Evolutionary conservation across 2,329 filamentous ascomycete species (phyloP).

Genomic region (Monilinia aucupariae): DNA sequence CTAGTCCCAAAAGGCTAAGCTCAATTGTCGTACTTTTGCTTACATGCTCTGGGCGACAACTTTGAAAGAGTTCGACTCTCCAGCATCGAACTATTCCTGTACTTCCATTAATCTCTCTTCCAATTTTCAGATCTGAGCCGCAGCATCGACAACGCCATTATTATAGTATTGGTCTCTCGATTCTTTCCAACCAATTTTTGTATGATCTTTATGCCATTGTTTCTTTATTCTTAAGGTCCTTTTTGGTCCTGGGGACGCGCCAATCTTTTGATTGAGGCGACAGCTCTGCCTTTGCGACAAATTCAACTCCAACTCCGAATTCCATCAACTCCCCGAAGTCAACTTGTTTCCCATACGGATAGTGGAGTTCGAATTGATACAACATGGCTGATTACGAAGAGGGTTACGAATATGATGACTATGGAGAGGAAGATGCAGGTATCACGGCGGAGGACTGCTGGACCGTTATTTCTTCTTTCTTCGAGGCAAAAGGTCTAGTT

Average conservation of each 20-base stretch:
- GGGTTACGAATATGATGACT: slow-evolving; percentile 63
- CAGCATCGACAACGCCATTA: background rate
- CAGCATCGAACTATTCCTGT: slow-evolving; percentile 13
- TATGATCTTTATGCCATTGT: slow-evolving; percentile 21
- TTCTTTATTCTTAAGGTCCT: slow-evolving; percentile 21
- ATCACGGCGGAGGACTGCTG: slow-evolving; percentile 98
- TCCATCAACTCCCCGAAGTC: background rate
- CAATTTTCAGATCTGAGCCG: slow-evolving; percentile 7
- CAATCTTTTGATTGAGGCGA: slow-evolving; percentile 14
- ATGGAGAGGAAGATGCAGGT: slow-evolving; percentile 58
- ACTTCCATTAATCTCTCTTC: slow-evolving; percentile 8
- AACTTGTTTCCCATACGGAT: background rate
- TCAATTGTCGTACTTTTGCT: slow-evolving; percentile 7
- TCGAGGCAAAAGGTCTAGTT: slow-evolving; percentile 90
- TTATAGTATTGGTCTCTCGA: background rate
- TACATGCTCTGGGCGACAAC: slow-evolving; percentile 4
- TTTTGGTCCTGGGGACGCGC: slow-evolving; percentile 18
- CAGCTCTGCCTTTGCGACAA: slow-evolving; percentile 17
- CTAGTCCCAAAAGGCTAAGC: slow-evolving; percentile 11
- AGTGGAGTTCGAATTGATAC: slow-evolving; percentile 12
- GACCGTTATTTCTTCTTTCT: slow-evolving; percentile 96
- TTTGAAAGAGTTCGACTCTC: slow-evolving; percentile 3
- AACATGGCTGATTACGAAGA: slow-evolving; percentile 38
- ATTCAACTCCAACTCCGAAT: slow-evolving; percentile 2
- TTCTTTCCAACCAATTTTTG: background rate